These are phyloP conservation scores for Ganoderma resinaceum DNA, from an alignment of 1,284 basidiomycete genomes.

Conservation along the genomic window DNA sequence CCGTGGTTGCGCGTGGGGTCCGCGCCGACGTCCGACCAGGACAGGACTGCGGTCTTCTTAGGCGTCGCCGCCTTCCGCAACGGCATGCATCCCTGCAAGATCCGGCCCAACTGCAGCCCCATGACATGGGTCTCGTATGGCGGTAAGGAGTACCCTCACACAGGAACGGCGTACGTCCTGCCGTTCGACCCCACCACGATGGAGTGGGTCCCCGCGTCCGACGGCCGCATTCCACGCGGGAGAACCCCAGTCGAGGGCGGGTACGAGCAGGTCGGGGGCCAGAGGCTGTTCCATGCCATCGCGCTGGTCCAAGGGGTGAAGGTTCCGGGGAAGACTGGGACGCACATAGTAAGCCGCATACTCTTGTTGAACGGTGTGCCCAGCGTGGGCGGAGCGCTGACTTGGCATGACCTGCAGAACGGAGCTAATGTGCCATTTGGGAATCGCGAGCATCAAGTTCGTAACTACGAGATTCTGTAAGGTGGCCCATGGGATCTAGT, in stretches of 20 bases:
- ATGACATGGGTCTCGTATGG: slow-evolving; percentile 3
- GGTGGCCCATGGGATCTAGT: not conserved
- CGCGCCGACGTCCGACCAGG: slow-evolving; percentile 4
- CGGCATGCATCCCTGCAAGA: slow-evolving; percentile 11
- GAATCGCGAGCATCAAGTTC: not conserved
- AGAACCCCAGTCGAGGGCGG: slow-evolving; percentile 3
- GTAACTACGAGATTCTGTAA: slow-evolving; percentile 9
- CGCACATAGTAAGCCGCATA: not conserved
- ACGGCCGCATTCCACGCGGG: not conserved
- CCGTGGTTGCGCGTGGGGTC: not conserved
- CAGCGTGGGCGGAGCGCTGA: not conserved
- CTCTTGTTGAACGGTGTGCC: not conserved
- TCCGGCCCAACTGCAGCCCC: not conserved
- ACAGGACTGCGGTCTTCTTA: not conserved
- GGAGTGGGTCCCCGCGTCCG: slow-evolving; percentile 3
- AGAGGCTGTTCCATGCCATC: not conserved
- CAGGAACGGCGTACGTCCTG: not conserved
- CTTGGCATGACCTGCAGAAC: not conserved
- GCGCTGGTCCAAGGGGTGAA: not conserved
- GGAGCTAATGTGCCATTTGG: slow-evolving; percentile 1
- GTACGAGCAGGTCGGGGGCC: not conserved
- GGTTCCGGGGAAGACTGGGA: not conserved
- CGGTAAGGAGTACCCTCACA: not conserved
- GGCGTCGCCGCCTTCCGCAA: not conserved
- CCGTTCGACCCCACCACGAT: not conserved